phyloP scores from a whole-genome alignment of 768 basidiomycete genomes.

The Boletus rufocinnamomeus region DNA sequence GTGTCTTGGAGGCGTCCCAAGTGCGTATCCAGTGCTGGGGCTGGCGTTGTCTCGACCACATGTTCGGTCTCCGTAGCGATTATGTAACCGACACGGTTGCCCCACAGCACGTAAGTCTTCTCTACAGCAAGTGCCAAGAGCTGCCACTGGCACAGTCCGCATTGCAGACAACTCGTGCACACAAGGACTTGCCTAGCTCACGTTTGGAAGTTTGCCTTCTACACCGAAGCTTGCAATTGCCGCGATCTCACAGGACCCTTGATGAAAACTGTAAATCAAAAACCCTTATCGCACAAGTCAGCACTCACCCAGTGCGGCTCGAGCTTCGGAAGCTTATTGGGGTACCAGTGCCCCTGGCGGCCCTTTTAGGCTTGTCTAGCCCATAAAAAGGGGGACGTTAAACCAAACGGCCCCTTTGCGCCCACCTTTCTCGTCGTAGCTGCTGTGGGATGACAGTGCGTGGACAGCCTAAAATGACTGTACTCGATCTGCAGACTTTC shows the following conservation, averaged over 20 bases:
- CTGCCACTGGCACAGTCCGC: too few species aligned
- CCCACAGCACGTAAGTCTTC: background rate
- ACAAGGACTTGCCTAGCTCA: background rate
- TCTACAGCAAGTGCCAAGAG: conserved; percentile 1
- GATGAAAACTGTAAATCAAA: background rate
- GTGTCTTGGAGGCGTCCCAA: too few species aligned
- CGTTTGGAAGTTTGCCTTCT: background rate
- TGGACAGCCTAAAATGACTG: background rate
- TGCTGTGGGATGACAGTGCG: background rate
- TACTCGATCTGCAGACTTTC: too few species aligned
- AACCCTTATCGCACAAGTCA: background rate
- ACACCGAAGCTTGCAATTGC: too few species aligned
- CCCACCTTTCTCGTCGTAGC: background rate
- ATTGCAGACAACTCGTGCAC: too few species aligned
- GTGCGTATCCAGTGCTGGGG: background rate
- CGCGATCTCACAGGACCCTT: background rate
- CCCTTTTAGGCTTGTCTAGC: background rate
- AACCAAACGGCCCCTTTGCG: too few species aligned
- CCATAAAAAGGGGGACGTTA: conserved; percentile 1
- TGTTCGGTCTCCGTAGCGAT: conserved; percentile 24
- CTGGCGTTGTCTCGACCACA: background rate
- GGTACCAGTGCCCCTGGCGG: background rate
- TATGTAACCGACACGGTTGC: conserved; percentile 12
- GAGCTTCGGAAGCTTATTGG: conserved; percentile 14
- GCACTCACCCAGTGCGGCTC: background rate